A percentile compares a stretch with the other conserved stretches of the same genome.
These are phyloP conservation scores for Podospora anserina DNA, from an alignment of 495 filamentous ascomycete species.

Conservation along the genomic window DNA sequence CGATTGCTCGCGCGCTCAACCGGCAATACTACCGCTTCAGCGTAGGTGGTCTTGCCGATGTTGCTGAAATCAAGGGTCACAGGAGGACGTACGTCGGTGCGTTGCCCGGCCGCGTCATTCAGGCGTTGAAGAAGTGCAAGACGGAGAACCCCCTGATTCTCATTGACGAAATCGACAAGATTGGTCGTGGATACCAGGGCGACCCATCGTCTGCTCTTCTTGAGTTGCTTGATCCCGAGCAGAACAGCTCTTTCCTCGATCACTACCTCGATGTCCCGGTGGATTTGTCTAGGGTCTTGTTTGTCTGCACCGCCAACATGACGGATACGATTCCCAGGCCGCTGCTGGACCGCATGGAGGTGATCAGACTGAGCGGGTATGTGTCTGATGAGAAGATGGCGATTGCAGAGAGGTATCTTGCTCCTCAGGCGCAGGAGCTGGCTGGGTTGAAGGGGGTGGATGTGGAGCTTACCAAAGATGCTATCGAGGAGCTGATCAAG, in stretches of 20 bases:
- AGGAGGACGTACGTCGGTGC: constrained; percentile 95
- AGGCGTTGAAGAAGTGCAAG: constrained; percentile 98
- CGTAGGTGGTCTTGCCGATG: constrained; percentile 93
- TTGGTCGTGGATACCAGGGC: constrained; percentile 91
- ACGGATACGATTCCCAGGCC: constrained; percentile 97
- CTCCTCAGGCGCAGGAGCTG: constrained; percentile 84
- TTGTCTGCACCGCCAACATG: constrained; percentile 99
- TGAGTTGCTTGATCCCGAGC: constrained; percentile 93
- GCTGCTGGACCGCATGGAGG: constrained; percentile 94
- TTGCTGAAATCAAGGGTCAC: constrained; percentile 99
- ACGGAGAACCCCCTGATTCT: constrained; percentile 96
- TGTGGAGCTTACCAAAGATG: constrained; percentile 75
- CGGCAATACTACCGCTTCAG: constrained; percentile 97
- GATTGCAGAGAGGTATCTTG: constrained; percentile 90
- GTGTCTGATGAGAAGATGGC: constrained; percentile 99
- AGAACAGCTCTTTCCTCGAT: constrained; percentile 95
- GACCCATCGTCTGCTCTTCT: constrained; percentile 93
- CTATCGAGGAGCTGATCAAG: constrained; percentile 95
- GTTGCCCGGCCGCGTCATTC: constrained; percentile 92
- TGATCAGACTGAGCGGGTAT: constrained; percentile 95
- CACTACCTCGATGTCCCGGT: constrained; percentile 99
- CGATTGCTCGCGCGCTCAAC: constrained; percentile 90
- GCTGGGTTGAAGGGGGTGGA: constrained; percentile 88
- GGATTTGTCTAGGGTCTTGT: constrained; percentile 95
- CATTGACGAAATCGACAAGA: constrained; percentile 98